These are phyloP conservation scores for Amanita molliuscula DNA, from an alignment of 768 basidiomycete genomes.

Conservation along the genomic window DNA sequence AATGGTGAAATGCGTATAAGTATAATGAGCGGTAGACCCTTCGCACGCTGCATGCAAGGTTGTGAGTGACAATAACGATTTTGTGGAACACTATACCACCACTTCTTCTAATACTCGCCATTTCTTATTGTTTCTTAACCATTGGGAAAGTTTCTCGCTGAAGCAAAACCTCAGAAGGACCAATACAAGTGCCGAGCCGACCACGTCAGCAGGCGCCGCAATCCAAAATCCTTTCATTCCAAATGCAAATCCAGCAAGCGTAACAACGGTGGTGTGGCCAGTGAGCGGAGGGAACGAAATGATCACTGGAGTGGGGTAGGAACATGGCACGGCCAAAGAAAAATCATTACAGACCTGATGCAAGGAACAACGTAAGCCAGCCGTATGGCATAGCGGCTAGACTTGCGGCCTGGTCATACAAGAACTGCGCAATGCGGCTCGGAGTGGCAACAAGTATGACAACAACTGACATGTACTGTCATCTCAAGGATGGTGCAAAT, in stretches of 20 bases:
- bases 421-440: slow-evolving; percentile 52
- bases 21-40: slow-evolving; percentile 74
- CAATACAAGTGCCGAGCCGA: slow-evolving; percentile 58
- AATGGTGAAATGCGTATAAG: slow-evolving; percentile 75
- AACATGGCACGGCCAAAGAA: background rate
- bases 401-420: slow-evolving; percentile 58
- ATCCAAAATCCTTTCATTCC: slow-evolving; percentile 70
- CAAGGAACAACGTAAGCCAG: slow-evolving; percentile 41
- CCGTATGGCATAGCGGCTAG: slow-evolving; percentile 53
- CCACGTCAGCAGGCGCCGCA: slow-evolving; percentile 45
- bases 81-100: slow-evolving; percentile 38
- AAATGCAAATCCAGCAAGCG: slow-evolving; percentile 76
- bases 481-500: background rate
- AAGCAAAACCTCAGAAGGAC: slow-evolving; percentile 50
- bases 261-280: slow-evolving; percentile 57
- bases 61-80: background rate
- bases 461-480: slow-evolving; percentile 14
- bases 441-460: slow-evolving; percentile 49
- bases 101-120: slow-evolving; percentile 75
- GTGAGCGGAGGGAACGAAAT: slow-evolving; percentile 51
- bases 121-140: slow-evolving; percentile 53
- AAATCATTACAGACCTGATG: slow-evolving; percentile 33
- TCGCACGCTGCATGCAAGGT: slow-evolving; percentile 24
- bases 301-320: slow-evolving; percentile 21
- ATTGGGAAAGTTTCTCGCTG: slow-evolving; percentile 39